Evolutionary conservation across 2,329 filamentous ascomycete species (phyloP).

Genomic region (Beauveria sp.): DNA sequence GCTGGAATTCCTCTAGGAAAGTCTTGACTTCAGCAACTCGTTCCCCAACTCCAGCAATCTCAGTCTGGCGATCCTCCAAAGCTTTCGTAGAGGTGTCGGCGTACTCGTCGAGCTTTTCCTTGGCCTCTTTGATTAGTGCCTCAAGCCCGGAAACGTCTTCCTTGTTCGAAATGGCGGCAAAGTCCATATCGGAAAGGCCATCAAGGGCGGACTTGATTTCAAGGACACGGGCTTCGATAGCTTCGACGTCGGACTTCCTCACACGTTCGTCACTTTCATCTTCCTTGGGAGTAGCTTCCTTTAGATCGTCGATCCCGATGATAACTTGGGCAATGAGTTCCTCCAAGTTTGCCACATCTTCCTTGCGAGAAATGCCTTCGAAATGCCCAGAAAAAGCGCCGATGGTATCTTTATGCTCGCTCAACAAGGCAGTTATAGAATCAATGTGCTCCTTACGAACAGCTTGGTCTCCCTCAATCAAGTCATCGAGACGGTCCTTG

Average conservation of each 20-base stretch:
- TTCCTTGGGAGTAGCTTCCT: slow-evolving; percentile 45
- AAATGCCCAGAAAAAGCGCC: slow-evolving; percentile 58
- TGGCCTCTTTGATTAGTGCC: slow-evolving; percentile 62
- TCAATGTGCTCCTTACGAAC: slow-evolving; percentile 61
- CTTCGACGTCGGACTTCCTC: slow-evolving; percentile 74
- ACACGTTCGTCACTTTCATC: slow-evolving; percentile 51
- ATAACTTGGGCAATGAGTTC: slow-evolving; percentile 72
- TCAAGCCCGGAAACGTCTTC: slow-evolving; percentile 61
- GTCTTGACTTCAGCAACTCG: slow-evolving; percentile 72
- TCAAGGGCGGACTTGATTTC: slow-evolving; percentile 77
- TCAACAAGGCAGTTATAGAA: slow-evolving; percentile 56
- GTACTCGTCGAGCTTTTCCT: slow-evolving; percentile 58
- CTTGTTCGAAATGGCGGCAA: slow-evolving; percentile 65
- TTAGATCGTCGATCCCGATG: slow-evolving; percentile 66
- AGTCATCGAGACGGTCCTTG: slow-evolving; percentile 77
- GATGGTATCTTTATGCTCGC: slow-evolving; percentile 69
- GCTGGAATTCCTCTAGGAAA: slow-evolving; percentile 71
- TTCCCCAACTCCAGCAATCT: slow-evolving; percentile 71
- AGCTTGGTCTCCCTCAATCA: slow-evolving; percentile 63
- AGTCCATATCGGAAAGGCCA: slow-evolving; percentile 62
- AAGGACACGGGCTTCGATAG: slow-evolving; percentile 72
- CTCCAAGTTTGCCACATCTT: slow-evolving; percentile 71
- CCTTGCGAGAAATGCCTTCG: slow-evolving; percentile 65
- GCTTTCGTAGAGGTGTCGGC: slow-evolving; percentile 69
- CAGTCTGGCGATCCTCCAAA: slow-evolving; percentile 75